Conservation (phyloP, 768 basidiomycete species). For the Dendrothele bispora region DNA sequence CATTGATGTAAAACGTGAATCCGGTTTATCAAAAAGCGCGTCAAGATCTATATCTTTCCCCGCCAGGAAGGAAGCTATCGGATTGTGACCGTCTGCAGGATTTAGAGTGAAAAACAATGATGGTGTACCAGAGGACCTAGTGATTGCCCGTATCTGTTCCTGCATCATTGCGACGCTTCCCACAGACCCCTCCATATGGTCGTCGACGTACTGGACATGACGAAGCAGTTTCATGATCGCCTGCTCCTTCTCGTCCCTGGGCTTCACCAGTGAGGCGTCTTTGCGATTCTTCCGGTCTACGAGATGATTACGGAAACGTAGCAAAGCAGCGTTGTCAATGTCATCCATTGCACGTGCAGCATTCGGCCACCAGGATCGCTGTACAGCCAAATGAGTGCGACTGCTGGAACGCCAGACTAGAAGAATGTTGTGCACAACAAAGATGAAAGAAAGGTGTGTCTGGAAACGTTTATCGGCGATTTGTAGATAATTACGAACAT, state of each 20-base stretch:
- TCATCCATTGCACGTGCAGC: not conserved
- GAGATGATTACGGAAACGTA: not conserved
- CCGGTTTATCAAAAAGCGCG: conserved; percentile 5
- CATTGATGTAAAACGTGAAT: conserved; percentile 9
- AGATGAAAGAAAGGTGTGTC: conserved; percentile 11
- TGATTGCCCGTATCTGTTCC: conserved; percentile 15
- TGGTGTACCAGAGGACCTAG: conserved; percentile 9
- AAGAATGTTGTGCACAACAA: conserved; percentile 16
- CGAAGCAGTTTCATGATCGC: conserved; percentile 10
- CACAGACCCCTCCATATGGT: conserved; percentile 17
- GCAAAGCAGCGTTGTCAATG: not conserved
- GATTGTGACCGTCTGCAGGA: conserved; percentile 18
- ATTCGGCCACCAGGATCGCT: not conserved
- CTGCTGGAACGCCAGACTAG: conserved; percentile 7
- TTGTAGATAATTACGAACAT: conserved; percentile 1
- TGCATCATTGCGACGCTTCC: conserved; percentile 10
- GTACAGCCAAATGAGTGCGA: conserved; percentile 1
- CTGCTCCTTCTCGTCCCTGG: conserved; percentile 8
- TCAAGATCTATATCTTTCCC: conserved; percentile 20
- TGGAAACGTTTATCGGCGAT: conserved; percentile 13
- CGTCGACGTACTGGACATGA: conserved; percentile 17
- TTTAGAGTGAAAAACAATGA: conserved; percentile 20
- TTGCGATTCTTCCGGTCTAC: conserved; percentile 1
- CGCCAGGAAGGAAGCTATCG: conserved; percentile 9
- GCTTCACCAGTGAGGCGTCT: not conserved